Conservation (phyloP, 768 basidiomycete species). For the Naganishia antarctica region DNA sequence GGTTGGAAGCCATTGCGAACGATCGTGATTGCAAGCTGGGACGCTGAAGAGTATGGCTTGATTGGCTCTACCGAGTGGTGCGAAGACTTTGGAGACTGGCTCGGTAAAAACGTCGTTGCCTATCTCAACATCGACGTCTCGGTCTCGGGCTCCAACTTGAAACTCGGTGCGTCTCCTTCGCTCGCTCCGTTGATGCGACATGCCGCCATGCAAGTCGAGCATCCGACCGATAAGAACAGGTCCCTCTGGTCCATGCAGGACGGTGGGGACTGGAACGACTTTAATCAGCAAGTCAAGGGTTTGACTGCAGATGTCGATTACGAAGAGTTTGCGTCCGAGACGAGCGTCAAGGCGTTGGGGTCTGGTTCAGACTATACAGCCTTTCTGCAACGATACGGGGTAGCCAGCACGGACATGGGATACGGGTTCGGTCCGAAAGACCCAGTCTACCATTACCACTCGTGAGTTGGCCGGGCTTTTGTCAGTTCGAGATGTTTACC, state of each 20-base stretch:
- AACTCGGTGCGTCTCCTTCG: constrained; percentile 66
- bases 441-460: constrained; percentile 63
- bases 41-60: constrained; percentile 59
- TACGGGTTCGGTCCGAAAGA: constrained; percentile 46
- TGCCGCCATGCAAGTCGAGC: constrained; percentile 66
- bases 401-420: constrained; percentile 51
- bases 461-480: constrained; percentile 6
- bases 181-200: constrained; percentile 68
- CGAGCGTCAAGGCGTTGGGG: constrained; percentile 60
- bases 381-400: constrained; percentile 75
- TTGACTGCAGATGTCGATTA: constrained; percentile 27
- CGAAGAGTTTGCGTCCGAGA: constrained; percentile 31
- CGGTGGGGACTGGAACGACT: constrained; percentile 54
- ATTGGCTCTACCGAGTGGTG: constrained; percentile 85
- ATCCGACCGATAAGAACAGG: constrained; percentile 62
- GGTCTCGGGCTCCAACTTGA: constrained; percentile 59
- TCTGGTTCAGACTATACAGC: constrained; percentile 88
- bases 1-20: constrained; percentile 83
- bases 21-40: constrained; percentile 69
- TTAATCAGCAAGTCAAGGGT: constrained; percentile 28
- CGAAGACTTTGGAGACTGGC: constrained; percentile 82
- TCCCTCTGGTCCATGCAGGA: constrained; percentile 80
- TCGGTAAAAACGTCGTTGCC: constrained; percentile 70
- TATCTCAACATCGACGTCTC: constrained; percentile 81
- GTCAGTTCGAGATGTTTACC: not conserved